Evolutionary conservation across 768 basidiomycete genomes (phyloP).

Genomic region (Phylloporus sp.): DNA sequence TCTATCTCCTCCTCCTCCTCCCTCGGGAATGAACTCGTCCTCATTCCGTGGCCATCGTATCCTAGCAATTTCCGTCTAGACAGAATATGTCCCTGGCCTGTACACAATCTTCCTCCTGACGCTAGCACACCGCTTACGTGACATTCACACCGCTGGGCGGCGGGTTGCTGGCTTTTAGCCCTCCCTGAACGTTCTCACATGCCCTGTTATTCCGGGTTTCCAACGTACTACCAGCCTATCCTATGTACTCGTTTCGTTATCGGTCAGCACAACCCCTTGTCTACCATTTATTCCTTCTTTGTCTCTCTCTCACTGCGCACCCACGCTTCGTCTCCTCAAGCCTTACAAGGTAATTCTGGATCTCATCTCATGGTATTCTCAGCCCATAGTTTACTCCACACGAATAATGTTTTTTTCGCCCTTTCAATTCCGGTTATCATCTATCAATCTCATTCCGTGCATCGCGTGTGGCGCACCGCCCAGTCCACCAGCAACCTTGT

Average conservation of each 20-base stretch:
- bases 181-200: neutral
- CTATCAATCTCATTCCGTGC: neutral
- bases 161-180: neutral
- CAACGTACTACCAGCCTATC: neutral
- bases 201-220: neutral
- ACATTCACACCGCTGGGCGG: neutral
- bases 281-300: neutral
- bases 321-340: no score
- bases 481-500: neutral
- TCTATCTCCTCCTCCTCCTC: no score
- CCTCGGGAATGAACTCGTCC: no score
- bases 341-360: neutral
- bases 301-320: neutral
- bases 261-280: neutral
- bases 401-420: neutral
- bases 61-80: no score
- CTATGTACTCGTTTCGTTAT: neutral
- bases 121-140: neutral
- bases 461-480: neutral
- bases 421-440: neutral
- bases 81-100: no score
- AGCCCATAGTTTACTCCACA: neutral
- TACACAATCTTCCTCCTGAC: no score
- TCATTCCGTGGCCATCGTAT: no score
- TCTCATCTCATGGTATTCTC: neutral